Evolutionary conservation across 192 early-diverging fungal genomes (phyloP), one percentile per base, ranked within the genome.

Genomic region (Dissophora ornata): DNA sequence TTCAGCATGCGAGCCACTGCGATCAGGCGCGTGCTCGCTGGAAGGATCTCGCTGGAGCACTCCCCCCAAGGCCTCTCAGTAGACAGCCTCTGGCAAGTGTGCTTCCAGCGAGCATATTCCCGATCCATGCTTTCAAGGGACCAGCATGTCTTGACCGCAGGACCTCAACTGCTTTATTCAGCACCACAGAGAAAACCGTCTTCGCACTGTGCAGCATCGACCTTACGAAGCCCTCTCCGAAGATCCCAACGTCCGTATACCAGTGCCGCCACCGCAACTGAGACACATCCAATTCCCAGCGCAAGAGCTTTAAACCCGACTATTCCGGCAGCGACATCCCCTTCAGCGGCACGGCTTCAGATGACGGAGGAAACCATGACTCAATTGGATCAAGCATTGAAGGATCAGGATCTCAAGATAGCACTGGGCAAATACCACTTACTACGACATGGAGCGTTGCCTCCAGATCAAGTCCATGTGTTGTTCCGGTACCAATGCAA

Each of bases 81-180:
- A 7, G 61, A 71, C 25, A 54, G 49, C 51, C 45, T 55, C 21
- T 75, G 71, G 71, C 41, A 66, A 8, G 19, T 18, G 10, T 75
- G 71, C 44, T 61, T 75, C 9, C 50, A 66, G 25, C 44, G 63
- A 3, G 71, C 71, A 21, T 75, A 66, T n/a, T 19, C 51, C 0
- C 71, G 63, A 5, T 60, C 71, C 0, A 19, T 29, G 0, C 21
- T 57, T 40, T 67, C 64, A n/a, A 56, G 36, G 45, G 29, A 65
- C 29, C 57, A 12, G n/a, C n/a, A n/a, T n/a, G n/a, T n/a, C n/a
- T 38, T 38, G 7, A 38, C 12, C 36, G 7, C 36, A 38, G 36
- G 36, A 38, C 5, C n/a, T n/a, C n/a, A n/a, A n/a, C n/a, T n/a
- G n/a, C n/a, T n/a, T n/a, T 38, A 54, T 19, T 30, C 9, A 10